These are phyloP conservation scores for Lathyrus aphaca DNA, from an alignment of 306 rosid species.

Conservation along the genomic window DNA sequence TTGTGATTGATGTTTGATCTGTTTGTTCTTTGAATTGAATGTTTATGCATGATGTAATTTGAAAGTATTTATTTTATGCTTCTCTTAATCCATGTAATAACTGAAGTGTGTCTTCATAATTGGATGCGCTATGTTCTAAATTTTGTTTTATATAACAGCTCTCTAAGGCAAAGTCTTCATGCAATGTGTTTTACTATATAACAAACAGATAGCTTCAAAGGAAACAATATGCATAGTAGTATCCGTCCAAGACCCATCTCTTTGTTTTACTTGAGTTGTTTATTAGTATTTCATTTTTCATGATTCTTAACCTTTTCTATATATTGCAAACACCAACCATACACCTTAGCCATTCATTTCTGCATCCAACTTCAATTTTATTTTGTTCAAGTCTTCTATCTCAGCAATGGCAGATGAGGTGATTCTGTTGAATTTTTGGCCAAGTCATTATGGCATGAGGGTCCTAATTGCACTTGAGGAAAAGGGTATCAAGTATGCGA, in stretches of 20 bases:
- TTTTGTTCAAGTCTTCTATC: neutral
- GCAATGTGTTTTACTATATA: neutral
- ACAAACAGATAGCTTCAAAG: neutral
- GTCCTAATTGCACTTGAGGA: conserved; percentile 40
- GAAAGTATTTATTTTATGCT: too few species aligned
- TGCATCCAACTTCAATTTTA: neutral
- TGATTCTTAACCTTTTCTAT: conserved; percentile 10
- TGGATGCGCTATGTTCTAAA: too few species aligned
- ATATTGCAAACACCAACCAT: neutral
- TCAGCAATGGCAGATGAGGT: conserved; percentile 49
- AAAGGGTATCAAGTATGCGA: conserved; percentile 42
- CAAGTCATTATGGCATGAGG: conserved; percentile 43
- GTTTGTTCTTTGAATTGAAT: too few species aligned
- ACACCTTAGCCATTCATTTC: neutral
- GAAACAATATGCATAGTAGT: neutral
- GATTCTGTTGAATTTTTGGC: conserved; percentile 43
- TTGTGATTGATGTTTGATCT: too few species aligned
- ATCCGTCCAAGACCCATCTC: neutral
- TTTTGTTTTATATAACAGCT: too few species aligned
- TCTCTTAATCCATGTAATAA: too few species aligned
- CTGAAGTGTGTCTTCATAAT: too few species aligned
- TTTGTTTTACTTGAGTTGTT: conserved; percentile 4
- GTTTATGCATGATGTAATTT: too few species aligned
- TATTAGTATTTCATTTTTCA: neutral
- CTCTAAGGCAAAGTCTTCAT: too few species aligned